Percentiles rank a stretch among this genome's conserved stretches.
Evolutionary conservation across 169 alveolate genomes (phyloP).

Genomic region (Eimeria acervulina): DNA sequence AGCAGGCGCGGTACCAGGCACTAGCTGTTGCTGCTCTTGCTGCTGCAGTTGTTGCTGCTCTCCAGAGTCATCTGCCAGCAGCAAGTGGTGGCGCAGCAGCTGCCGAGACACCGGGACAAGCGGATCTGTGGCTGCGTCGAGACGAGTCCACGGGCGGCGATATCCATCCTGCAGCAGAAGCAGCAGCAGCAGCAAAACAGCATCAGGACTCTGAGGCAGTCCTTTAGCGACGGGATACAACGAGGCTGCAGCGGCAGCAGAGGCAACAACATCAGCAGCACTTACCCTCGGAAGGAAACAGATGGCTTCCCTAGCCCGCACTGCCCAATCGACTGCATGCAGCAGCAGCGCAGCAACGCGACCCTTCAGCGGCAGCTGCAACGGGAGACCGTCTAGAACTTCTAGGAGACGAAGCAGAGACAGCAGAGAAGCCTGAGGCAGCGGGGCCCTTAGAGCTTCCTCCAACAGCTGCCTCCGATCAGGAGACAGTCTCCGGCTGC

Average conservation of each 20-base stretch:
- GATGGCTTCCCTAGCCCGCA: constrained; percentile 85
- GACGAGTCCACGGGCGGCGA: constrained; percentile 78
- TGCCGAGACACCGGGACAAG: constrained; percentile 30
- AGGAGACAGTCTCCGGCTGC: constrained; percentile 27
- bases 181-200: constrained; percentile 50
- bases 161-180: constrained; percentile 65
- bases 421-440: constrained; percentile 75
- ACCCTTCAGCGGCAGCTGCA: constrained; percentile 85
- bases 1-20: neutral
- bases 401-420: constrained; percentile 81
- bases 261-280: neutral
- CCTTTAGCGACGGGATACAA: neutral
- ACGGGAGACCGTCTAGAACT: constrained; percentile 81
- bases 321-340: constrained; percentile 85
- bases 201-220: neutral
- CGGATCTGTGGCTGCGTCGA: constrained; percentile 65
- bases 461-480: constrained; percentile 34
- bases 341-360: constrained; percentile 80
- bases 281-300: constrained; percentile 81
- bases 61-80: neutral
- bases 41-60: constrained; percentile 59
- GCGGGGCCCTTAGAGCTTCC: constrained; percentile 67
- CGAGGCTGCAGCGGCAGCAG: neutral
- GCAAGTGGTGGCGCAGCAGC: constrained; percentile 73
- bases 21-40: constrained; percentile 30